phyloP scores from a whole-genome alignment of 352 stramenopile genomes.

The Poterioochromonas sp. region DNA sequence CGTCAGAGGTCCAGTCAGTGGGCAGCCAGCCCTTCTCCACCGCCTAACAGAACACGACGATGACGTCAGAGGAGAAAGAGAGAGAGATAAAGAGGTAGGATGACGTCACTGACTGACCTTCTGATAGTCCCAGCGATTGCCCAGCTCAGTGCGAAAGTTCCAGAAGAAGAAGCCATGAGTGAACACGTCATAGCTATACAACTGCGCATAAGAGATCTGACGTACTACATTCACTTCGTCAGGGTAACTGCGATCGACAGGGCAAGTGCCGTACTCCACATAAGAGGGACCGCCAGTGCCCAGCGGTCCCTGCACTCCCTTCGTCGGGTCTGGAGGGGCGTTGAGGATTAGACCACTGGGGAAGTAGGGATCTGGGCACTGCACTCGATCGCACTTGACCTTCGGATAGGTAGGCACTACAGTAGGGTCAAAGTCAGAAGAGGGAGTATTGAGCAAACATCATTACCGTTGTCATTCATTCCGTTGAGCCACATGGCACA shows the following conservation, averaged over 20 bases:
- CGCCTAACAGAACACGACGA: too few relatives aligned
- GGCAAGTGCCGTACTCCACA: conserved; percentile 72
- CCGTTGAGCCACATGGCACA: conserved; percentile 64
- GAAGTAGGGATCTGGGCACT: conserved; percentile 75
- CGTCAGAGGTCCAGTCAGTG: too few relatives aligned
- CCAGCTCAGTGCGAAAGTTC: conserved; percentile 86
- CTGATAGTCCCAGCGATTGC: conserved; percentile 77
- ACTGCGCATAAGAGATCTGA: conserved; percentile 71
- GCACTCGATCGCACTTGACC: conserved; percentile 70
- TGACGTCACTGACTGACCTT: too few relatives aligned
- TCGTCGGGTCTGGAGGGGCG: conserved; percentile 69
- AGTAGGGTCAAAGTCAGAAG: too few relatives aligned
- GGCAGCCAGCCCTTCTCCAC: too few relatives aligned
- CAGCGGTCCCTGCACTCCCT: conserved; percentile 69
- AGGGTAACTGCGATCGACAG: conserved; percentile 66
- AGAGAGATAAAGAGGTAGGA: too few relatives aligned
- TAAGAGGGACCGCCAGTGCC: conserved; percentile 61
- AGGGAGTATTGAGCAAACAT: too few relatives aligned
- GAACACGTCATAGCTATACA: conserved; percentile 68
- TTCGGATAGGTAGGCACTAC: conserved; percentile 82
- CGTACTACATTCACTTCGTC: not conserved
- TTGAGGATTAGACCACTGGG: conserved; percentile 47
- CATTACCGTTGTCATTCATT: conserved; percentile 52
- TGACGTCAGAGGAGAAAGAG: too few relatives aligned
- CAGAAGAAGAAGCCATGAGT: conserved; percentile 88